These are phyloP conservation scores for Penstemon barbatus DNA, from an alignment of 257 asterid species.

Conservation along the genomic window DNA sequence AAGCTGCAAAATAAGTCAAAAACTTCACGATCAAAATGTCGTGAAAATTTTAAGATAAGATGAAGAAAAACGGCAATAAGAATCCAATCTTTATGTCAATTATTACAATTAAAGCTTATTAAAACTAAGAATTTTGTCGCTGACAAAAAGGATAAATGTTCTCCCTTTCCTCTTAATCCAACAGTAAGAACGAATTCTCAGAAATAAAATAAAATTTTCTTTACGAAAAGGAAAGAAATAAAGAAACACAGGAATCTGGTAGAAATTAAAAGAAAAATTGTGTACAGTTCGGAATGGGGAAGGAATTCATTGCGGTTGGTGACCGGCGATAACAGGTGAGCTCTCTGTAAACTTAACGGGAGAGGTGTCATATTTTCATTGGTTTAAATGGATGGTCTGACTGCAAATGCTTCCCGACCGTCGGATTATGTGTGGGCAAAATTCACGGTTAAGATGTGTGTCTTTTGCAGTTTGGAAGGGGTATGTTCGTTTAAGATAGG, in stretches of 20 bases:
- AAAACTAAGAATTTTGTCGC: conserved; percentile 10
- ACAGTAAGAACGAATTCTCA: conserved; percentile 8
- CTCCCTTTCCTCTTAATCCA: background rate
- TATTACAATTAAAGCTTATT: background rate
- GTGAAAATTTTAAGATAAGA: background rate
- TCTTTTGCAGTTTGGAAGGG: conserved; percentile 26
- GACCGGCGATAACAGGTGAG: conserved; percentile 41
- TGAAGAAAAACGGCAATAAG: conserved; percentile 16
- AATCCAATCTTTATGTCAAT: conserved; percentile 27
- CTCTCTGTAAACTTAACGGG: conserved; percentile 8
- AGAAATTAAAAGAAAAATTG: conserved; percentile 9
- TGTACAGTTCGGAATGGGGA: background rate
- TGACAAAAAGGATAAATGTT: conserved; percentile 17
- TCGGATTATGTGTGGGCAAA: conserved; percentile 25
- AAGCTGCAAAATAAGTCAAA: conserved; percentile 26
- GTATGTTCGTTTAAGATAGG: conserved; percentile 8
- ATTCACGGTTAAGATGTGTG: conserved; percentile 31
- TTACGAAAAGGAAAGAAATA: background rate
- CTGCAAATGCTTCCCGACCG: conserved; percentile 43
- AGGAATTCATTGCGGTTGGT: conserved; percentile 41
- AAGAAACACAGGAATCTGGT: background rate
- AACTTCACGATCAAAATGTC: background rate
- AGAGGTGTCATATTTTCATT: conserved; percentile 33
- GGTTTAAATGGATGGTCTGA: conserved; percentile 21
- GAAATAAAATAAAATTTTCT: conserved; percentile 4